These are phyloP conservation scores for Thinopyrum obtusiflorum DNA, from an alignment of 202 grass and related monocot species.

Conservation along the genomic window DNA sequence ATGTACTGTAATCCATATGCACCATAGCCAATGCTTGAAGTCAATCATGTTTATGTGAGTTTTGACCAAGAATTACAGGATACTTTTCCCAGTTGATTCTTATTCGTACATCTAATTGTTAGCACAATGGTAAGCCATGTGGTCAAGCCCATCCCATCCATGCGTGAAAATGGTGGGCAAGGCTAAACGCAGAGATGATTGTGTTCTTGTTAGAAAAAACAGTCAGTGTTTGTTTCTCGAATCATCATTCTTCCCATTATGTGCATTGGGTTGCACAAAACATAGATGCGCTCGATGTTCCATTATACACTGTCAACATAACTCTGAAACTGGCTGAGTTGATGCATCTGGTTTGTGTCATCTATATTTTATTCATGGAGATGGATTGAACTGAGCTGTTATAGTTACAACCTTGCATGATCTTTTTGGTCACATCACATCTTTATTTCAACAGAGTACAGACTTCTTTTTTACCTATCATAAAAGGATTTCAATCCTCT, in stretches of 20 bases:
- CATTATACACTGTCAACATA: background rate
- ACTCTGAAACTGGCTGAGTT: background rate
- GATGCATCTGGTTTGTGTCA: background rate
- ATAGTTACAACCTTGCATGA: background rate
- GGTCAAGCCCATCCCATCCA: background rate
- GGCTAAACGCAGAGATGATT: background rate
- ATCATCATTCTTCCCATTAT: background rate
- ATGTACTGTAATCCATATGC: background rate
- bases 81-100: background rate
- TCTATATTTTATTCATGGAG: background rate
- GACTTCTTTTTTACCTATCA: background rate
- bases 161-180: background rate
- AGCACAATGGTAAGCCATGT: background rate
- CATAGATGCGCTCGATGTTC: background rate
- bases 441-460: background rate
- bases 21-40: background rate
- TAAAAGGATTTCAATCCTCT: slow-evolving; percentile 25
- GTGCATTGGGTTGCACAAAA: background rate
- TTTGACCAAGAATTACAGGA: background rate
- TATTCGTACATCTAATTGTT: background rate
- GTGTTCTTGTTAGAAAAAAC: background rate
- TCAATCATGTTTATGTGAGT: background rate
- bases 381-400: slow-evolving; percentile 1
- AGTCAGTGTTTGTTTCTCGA: background rate
- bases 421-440: background rate